Conservation (phyloP, 2,329 filamentous ascomycete species). For the Diaporthe eres region DNA sequence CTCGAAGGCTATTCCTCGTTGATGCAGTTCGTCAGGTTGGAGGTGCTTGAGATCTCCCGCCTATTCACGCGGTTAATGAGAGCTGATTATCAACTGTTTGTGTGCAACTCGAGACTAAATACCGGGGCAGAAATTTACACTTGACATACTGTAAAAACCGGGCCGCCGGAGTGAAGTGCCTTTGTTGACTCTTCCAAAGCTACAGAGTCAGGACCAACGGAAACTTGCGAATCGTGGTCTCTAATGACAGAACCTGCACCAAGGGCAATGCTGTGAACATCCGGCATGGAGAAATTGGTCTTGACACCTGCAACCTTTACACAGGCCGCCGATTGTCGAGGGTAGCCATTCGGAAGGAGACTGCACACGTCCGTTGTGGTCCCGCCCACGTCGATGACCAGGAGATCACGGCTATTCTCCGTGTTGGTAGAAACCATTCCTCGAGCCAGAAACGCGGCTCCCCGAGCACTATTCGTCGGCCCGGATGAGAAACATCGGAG, state of each 20-base stretch:
- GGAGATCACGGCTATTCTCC: not conserved
- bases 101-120: not conserved
- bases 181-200: conserved; percentile 16
- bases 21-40: not conserved
- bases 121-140: accelerated
- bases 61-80: not conserved
- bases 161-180: conserved; percentile 4
- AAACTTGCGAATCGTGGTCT: not conserved
- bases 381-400: conserved; percentile 8
- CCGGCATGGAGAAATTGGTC: conserved; percentile 21
- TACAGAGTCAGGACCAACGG: not conserved
- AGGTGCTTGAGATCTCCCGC: conserved; percentile 4
- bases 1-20: not conserved
- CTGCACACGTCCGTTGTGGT: conserved; percentile 17
- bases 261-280: conserved; percentile 18
- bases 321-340: conserved; percentile 13
- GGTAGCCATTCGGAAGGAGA: conserved; percentile 4
- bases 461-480: conserved; percentile 1
- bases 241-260: conserved; percentile 1
- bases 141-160: not conserved
- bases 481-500: conserved; percentile 8
- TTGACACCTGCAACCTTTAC: conserved; percentile 14
- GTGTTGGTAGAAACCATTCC: not conserved
- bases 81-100: not conserved
- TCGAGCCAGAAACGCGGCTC: not conserved